These are phyloP conservation scores for Chenopodium album DNA, from an alignment of 148 eudicot genomes.

Conservation along the genomic window DNA sequence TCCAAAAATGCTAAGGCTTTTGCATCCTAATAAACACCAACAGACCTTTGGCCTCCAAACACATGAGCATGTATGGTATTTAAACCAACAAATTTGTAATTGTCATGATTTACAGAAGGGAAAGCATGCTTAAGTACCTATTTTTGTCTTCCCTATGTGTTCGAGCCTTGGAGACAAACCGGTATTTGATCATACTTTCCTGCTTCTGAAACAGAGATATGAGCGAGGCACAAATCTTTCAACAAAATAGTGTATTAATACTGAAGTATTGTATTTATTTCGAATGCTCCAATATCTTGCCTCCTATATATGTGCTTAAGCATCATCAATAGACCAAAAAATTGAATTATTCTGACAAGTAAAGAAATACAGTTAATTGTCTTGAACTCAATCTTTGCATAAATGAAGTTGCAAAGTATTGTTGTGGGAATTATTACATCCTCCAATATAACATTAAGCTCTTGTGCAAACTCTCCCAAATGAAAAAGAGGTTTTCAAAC, in stretches of 20 bases:
- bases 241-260: background rate
- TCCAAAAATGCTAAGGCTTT: conserved; percentile 2
- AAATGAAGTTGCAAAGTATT: no score
- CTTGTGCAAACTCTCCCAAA: background rate
- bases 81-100: background rate
- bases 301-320: background rate
- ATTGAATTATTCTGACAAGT: background rate
- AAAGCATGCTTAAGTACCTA: conserved; percentile 6
- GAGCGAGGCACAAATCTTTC: background rate
- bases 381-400: background rate
- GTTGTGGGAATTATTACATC: background rate
- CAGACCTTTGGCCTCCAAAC: background rate
- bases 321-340: background rate
- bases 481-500: background rate
- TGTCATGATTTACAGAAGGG: background rate
- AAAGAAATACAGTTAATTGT: background rate
- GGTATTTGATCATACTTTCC: background rate
- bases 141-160: background rate
- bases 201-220: background rate
- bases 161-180: background rate
- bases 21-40: background rate
- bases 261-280: background rate
- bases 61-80: background rate
- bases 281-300: background rate
- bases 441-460: background rate